Conservation (phyloP, 2,329 filamentous ascomycete species). For the Mollisia scopiformis region DNA sequence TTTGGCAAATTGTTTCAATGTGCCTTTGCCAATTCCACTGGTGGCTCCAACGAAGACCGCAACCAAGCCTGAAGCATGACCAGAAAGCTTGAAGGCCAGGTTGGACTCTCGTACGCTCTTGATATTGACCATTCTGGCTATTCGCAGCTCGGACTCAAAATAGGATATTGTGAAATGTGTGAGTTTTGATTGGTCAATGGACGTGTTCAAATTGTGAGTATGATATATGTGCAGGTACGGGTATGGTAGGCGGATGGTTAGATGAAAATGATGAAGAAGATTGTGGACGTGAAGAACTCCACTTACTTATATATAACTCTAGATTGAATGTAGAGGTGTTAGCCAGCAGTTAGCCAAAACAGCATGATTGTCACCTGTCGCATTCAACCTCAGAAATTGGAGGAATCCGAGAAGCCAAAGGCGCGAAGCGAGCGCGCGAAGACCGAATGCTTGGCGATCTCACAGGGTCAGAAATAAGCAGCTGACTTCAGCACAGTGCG, state of each 20-base stretch:
- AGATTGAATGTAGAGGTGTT: not conserved
- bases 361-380: constrained; percentile 7
- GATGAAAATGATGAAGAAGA: not conserved
- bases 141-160: not conserved
- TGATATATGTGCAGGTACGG: too few species aligned
- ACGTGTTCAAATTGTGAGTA: too few species aligned
- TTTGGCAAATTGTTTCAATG: constrained; percentile 49
- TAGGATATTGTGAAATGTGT: not conserved
- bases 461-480: too few species aligned
- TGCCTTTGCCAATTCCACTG: constrained; percentile 54
- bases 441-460: not conserved
- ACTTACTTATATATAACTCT: constrained; percentile 14
- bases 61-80: constrained; percentile 42
- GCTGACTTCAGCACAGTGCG: too few species aligned
- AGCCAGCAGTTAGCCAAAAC: not conserved
- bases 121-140: constrained; percentile 36
- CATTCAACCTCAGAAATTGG: not conserved
- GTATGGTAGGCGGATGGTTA: too few species aligned
- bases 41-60: constrained; percentile 58
- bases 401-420: constrained; percentile 1
- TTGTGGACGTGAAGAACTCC: not conserved
- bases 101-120: constrained; percentile 43
- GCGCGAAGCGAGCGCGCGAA: not conserved
- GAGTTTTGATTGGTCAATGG: too few species aligned
- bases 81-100: constrained; percentile 34